Evolutionary conservation across 2,329 filamentous ascomycete genomes (phyloP), one percentile per base, ranked within the genome.

Genomic region (Fonsecaea pedrosoi): DNA sequence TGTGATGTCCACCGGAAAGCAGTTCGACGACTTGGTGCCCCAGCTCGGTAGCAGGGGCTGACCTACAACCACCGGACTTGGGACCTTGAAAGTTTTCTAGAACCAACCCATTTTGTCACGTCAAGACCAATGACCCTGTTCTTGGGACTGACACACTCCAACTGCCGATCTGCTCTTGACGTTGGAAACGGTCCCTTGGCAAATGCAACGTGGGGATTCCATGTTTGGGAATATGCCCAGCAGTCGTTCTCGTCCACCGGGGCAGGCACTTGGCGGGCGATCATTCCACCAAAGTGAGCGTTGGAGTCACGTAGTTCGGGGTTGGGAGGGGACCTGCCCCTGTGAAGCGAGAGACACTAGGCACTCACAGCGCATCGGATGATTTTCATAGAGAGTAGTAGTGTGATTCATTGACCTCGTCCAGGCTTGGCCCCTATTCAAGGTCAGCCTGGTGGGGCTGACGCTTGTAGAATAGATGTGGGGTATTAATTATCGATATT

Each of bases 161-260:
- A 60, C 57, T 60, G 57, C 57, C 57, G 57, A 60, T 32, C 25
- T 25, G 9, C 25, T 60, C 18, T 48, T 48, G 42, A 21, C 7
- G 8, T 21, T 21, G 42, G 42, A 12, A 48, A 21, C n/a, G 42
- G 42, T 48, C 42, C n/a, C 42, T 48, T 48, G 42, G 42, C 42
- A 12, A 48, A 48, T 48, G 42, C 42, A 48, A 48, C 42, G 42
- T 48, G 42, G 42, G n/a, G 42, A 48, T 48, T 13, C 8, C 42
- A 48, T 2, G 4, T 18, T 7, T 15, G 5, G 15, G 10, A 40
- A 21, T n/a, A 25, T 48, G n/a, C 42, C n/a, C 42, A 48, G 42
- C n/a, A 10, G 9, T 42, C 5, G 13, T 13, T 42, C 18, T 42
- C 38, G 18, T 42, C 38, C 38, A 42, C 38, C 38, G 38, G 38